phyloP scores from a whole-genome alignment of 345 rosid genomes.

The Ricinus communis region DNA sequence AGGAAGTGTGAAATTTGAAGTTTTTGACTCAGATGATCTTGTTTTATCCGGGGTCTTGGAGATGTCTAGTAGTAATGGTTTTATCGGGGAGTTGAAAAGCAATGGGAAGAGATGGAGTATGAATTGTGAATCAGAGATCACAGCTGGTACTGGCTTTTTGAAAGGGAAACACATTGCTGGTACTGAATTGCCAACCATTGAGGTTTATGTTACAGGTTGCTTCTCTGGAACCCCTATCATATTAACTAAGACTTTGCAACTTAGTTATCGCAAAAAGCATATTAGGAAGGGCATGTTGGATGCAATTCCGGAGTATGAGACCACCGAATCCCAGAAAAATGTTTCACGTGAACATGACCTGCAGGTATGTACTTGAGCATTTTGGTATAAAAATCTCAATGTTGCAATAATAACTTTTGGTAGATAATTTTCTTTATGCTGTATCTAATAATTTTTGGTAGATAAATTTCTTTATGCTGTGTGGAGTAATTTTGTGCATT shows the following conservation, averaged over 20 bases:
- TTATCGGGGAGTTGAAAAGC: conserved; percentile 55
- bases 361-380: conserved; percentile 48
- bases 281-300: conserved; percentile 52
- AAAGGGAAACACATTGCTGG: conserved; percentile 55
- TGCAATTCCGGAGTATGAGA: conserved; percentile 75
- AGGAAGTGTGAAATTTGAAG: conserved; percentile 85
- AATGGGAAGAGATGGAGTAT: conserved; percentile 62
- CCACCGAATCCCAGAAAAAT: conserved; percentile 47
- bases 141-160: conserved; percentile 56
- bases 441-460: not conserved
- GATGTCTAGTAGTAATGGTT: conserved; percentile 54
- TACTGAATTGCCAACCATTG: conserved; percentile 58
- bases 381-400: not conserved
- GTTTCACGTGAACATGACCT: conserved; percentile 41
- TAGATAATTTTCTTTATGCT: not conserved
- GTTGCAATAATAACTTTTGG: not conserved
- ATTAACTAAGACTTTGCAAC: conserved; percentile 72
- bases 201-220: conserved; percentile 82
- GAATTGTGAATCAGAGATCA: conserved; percentile 65
- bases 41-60: conserved; percentile 78
- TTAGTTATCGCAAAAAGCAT: conserved; percentile 67
- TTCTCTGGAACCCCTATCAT: conserved; percentile 78
- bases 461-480: not conserved
- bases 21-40: conserved; percentile 54
- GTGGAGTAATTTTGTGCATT: conserved; percentile 3